These are phyloP conservation scores for Cryptococcus wingfieldii DNA, from an alignment of 1,284 basidiomycete species.

Conservation along the genomic window DNA sequence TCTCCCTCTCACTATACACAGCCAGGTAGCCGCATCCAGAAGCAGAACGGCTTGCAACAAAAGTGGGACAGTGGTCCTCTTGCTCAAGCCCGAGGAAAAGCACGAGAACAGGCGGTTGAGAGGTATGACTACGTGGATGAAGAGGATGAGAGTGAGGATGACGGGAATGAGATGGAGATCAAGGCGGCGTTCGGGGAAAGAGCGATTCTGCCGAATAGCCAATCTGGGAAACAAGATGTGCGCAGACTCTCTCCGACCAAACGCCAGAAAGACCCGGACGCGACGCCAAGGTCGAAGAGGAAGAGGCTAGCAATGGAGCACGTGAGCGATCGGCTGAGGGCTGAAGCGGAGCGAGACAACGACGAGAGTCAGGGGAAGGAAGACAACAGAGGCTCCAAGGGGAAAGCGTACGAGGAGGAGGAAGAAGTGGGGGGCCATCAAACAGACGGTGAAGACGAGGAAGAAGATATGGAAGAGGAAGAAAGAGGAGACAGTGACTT, in stretches of 20 bases:
- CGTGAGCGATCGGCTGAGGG: neutral
- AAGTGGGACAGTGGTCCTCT: too few species aligned
- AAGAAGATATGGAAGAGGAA: slow-evolving; percentile 1
- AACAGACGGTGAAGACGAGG: slow-evolving; percentile 10
- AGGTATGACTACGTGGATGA: neutral
- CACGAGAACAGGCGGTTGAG: neutral
- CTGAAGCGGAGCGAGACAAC: neutral
- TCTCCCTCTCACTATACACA: too few species aligned
- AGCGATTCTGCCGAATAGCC: too few species aligned
- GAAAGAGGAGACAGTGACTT: neutral
- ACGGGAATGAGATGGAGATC: neutral
- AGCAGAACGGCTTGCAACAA: too few species aligned
- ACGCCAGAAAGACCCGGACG: neutral
- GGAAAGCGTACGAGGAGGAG: neutral
- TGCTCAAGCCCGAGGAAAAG: too few species aligned
- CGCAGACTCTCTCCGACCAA: neutral
- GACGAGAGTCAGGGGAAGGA: neutral
- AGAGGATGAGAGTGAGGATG: neutral
- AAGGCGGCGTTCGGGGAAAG: neutral
- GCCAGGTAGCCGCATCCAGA: too few species aligned
- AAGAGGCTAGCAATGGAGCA: neutral
- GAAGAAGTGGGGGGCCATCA: slow-evolving; percentile 4
- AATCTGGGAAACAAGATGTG: neutral
- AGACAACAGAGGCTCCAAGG: neutral
- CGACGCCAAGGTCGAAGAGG: neutral